Conservation (phyloP, 768 basidiomycete genomes). For the Hirschioporus abietinus region DNA sequence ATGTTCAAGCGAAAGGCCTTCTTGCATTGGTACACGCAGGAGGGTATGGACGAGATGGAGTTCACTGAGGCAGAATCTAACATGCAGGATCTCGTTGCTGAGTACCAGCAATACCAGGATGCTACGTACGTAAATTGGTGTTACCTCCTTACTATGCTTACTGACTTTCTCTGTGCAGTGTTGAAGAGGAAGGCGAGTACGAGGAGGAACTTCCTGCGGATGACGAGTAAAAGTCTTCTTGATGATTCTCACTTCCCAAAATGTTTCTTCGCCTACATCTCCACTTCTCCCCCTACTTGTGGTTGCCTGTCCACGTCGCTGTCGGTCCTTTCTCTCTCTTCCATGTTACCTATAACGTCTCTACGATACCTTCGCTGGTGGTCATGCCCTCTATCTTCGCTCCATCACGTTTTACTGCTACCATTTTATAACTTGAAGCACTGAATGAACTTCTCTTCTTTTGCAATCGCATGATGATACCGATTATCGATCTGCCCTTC, state of each 20-base stretch:
- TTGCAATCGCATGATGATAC: not conserved
- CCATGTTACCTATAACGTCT: not conserved
- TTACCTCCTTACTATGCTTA: not conserved
- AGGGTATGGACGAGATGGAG: constrained; percentile 99
- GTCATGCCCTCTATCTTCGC: not conserved
- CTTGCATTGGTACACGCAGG: constrained; percentile 99
- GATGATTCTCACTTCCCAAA: not conserved
- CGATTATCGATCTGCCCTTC: not conserved
- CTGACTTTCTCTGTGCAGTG: constrained; percentile 36
- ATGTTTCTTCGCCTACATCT: not conserved
- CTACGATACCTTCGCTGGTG: not conserved
- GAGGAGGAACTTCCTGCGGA: constrained; percentile 69
- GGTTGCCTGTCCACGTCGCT: not conserved
- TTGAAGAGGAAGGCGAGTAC: constrained; percentile 85
- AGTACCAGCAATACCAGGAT: constrained; percentile 96
- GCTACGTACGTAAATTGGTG: constrained; percentile 63
- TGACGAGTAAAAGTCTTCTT: constrained; percentile 41
- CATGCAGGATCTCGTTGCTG: constrained; percentile 98
- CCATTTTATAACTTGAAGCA: constrained; percentile 1
- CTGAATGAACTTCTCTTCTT: not conserved
- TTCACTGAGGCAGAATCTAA: constrained; percentile 99
- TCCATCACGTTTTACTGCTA: not conserved
- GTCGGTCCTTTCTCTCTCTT: not conserved
- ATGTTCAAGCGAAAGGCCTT: constrained; percentile 99
- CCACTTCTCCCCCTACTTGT: not conserved